Conservation (phyloP, 345 rosid genomes). For the Brassica carinata region DNA sequence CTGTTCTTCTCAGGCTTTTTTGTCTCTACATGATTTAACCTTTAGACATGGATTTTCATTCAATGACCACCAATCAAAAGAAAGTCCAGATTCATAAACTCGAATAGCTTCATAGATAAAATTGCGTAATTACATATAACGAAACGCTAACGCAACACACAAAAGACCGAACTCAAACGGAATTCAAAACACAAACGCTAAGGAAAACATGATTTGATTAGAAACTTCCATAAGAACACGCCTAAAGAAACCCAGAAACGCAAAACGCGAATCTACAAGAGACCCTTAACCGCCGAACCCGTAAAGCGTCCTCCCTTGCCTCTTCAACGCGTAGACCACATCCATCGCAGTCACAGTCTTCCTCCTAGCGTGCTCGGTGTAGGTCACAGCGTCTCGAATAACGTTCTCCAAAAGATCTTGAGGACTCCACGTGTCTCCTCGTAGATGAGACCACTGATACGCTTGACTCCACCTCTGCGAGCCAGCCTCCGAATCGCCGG, state of each 20-base stretch:
- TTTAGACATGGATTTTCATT: neutral
- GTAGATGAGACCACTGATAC: slow-evolving; percentile 57
- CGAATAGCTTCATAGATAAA: neutral
- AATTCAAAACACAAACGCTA: neutral
- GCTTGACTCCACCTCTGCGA: slow-evolving; percentile 56
- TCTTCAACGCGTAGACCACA: slow-evolving; percentile 49
- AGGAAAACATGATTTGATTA: neutral
- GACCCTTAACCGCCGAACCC: slow-evolving; percentile 38
- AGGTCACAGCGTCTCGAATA: slow-evolving; percentile 40
- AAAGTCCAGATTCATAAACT: neutral
- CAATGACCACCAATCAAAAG: neutral
- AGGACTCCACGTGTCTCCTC: slow-evolving; percentile 47
- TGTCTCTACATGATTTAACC: neutral
- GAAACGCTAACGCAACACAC: neutral
- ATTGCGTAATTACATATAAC: neutral
- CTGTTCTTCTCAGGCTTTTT: neutral
- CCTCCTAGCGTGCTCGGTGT: slow-evolving; percentile 49
- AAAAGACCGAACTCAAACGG: neutral
- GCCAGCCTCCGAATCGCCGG: slow-evolving; percentile 50
- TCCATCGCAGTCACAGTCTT: slow-evolving; percentile 57
- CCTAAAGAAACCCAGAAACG: neutral
- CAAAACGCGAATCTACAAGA: neutral
- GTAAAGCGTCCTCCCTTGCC: slow-evolving; percentile 49
- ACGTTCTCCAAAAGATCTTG: slow-evolving; percentile 46
- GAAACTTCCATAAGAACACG: neutral